Conservation (phyloP, 192 early-diverging fungal genomes). For the Coemansia sp. region DNA sequence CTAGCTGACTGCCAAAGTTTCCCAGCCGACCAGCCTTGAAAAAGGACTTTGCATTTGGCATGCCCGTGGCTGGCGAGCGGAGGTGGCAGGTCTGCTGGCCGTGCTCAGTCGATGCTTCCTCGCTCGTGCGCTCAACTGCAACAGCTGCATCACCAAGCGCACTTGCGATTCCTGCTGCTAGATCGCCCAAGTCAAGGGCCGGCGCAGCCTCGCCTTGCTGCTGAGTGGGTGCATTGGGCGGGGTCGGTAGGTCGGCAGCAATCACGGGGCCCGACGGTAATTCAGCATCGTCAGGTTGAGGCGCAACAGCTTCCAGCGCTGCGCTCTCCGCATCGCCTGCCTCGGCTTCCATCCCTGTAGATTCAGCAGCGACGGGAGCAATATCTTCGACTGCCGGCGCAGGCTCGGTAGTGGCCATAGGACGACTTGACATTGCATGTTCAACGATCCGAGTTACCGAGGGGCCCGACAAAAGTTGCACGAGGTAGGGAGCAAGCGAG, state of each 20-base stretch:
- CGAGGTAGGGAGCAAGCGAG: background rate
- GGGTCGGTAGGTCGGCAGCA: background rate
- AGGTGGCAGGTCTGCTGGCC: background rate
- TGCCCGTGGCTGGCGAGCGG: constrained; percentile 1
- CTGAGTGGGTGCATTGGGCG: background rate
- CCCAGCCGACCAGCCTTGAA: constrained; percentile 42
- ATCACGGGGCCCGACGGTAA: background rate
- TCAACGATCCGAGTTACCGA: background rate
- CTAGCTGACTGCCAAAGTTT: constrained; percentile 15
- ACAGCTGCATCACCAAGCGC: background rate
- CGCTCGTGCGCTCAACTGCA: background rate
- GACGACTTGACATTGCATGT: background rate
- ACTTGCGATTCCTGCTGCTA: constrained; percentile 18
- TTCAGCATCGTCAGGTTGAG: background rate
- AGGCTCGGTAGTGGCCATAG: background rate
- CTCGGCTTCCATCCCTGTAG: background rate
- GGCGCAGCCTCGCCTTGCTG: background rate
- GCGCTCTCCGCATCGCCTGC: background rate
- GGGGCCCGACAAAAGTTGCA: background rate
- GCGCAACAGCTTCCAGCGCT: background rate
- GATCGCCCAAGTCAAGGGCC: constrained; percentile 7
- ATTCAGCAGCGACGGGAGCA: background rate
- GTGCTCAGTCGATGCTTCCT: constrained; percentile 3
- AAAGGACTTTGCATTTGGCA: constrained; percentile 13
- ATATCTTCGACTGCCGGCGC: background rate